Evolutionary conservation across 306 rosid genomes (phyloP), one percentile per base, ranked within the genome.

Genomic region (Erythrophleum fordii): DNA sequence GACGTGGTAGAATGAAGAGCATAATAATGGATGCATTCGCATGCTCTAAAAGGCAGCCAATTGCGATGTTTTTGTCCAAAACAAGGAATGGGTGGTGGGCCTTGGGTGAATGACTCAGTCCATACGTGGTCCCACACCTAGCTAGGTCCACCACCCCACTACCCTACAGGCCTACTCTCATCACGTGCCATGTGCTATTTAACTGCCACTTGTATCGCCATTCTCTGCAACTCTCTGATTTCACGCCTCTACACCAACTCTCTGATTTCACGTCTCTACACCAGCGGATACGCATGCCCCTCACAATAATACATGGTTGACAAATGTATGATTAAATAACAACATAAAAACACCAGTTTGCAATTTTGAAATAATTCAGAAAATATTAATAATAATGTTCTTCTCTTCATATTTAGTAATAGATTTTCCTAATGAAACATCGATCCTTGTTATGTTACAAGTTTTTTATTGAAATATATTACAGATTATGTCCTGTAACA

Each of bases 121-220:
- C 49, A n/a, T 11, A 52, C 5, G 60, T 52, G 79, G 80, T 75
- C 76, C 80, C 72, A 71, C 29, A 55, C 28, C 68, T 76, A 72
- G 44, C 68, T 76, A 72, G 44, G 59, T 62, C 79, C 70, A 81
- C 42, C 65, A 0, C 26, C 16, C 42, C 66, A 12, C 60, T 26
- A 16, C 59, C 28, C 17, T 55, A 7, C 35, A 66, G 28, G 49
- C 64, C 77, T 45, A 18, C 13, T 29, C 20, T 17, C 74, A 13
- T 44, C 44, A 46, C 61, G 29, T 60, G 67, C 61, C 81, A 85
- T 83, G 85, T 85, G 81, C 35, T 39, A 14, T 42, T 77, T 51
- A 79, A 77, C 76, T 25, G 17, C 29, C 5, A 52, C 80, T 48
- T 79, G 67, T 11, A 66, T 46, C 42, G 29, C 62, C 44, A 3